Evolutionary conservation across 1,284 basidiomycete genomes (phyloP).

Genomic region (Hymenochaete sp.): DNA sequence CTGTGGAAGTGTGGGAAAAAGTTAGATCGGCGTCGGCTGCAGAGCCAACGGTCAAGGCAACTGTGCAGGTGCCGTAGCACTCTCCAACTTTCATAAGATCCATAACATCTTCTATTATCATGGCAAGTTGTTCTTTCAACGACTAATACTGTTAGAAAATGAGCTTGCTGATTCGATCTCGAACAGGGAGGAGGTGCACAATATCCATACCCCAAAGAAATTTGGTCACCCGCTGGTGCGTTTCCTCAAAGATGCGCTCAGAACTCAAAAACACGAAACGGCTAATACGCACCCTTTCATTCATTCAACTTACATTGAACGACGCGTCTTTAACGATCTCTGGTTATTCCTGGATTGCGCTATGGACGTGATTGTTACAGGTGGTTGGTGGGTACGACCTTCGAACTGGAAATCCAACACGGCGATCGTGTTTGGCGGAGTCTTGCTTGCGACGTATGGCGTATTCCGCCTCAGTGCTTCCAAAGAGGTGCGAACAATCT

Average conservation of each 20-base stretch:
- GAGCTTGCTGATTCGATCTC: too few relatives aligned
- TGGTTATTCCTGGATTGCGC: too few relatives aligned
- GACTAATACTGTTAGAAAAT: too few relatives aligned
- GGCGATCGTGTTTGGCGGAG: conserved; percentile 48
- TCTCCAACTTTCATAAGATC: too few relatives aligned
- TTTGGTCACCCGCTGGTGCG: conserved; percentile 27
- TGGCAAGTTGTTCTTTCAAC: too few relatives aligned
- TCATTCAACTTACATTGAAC: too few relatives aligned
- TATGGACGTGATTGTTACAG: conserved; percentile 28
- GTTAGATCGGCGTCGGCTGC: too few relatives aligned
- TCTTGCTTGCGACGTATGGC: conserved; percentile 47
- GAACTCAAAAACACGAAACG: neutral
- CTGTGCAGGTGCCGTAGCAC: too few relatives aligned
- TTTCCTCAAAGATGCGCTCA: neutral
- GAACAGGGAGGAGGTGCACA: conserved; percentile 27
- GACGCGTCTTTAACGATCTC: too few relatives aligned
- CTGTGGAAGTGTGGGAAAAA: too few relatives aligned
- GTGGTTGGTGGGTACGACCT: conserved; percentile 69
- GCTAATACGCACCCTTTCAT: neutral
- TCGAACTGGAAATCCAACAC: conserved; percentile 66
- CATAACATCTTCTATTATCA: too few relatives aligned
- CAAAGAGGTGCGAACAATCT: conserved; percentile 42
- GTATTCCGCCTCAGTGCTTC: conserved; percentile 56
- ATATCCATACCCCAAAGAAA: conserved; percentile 27
- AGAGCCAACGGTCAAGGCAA: too few relatives aligned